Evolutionary conservation across 257 asterid genomes (phyloP).

Genomic region (Gentiana macrophylla): DNA sequence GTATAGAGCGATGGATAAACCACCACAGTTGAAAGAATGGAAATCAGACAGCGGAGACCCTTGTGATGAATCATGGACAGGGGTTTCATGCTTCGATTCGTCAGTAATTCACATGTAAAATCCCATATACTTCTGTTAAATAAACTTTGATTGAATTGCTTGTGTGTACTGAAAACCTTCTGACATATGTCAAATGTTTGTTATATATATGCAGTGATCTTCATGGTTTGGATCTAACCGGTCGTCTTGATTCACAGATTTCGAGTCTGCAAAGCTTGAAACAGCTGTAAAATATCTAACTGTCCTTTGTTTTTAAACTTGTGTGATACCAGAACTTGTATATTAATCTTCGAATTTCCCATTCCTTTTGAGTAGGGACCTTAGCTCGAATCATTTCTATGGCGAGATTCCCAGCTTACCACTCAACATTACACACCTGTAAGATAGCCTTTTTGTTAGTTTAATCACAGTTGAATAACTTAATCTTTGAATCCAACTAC

Average conservation of each 20-base stretch:
- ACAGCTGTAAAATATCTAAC: slow-evolving; percentile 47
- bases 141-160: neutral
- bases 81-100: slow-evolving; percentile 60
- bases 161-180: no score
- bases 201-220: slow-evolving; percentile 44
- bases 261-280: slow-evolving; percentile 47
- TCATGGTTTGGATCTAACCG: slow-evolving; percentile 54
- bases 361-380: slow-evolving; percentile 40
- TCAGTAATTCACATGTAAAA: slow-evolving; percentile 56
- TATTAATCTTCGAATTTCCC: slow-evolving; percentile 4
- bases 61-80: slow-evolving; percentile 69
- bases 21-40: slow-evolving; percentile 60
- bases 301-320: neutral
- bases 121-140: neutral
- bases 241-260: slow-evolving; percentile 52
- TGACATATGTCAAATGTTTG: neutral
- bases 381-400: slow-evolving; percentile 57
- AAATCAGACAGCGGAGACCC: slow-evolving; percentile 71
- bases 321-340: slow-evolving; percentile 1
- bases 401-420: slow-evolving; percentile 74
- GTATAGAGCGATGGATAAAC: slow-evolving; percentile 54
- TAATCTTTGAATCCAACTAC: neutral
- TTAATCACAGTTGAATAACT: neutral
- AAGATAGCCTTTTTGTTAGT: slow-evolving; percentile 26
- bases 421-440: slow-evolving; percentile 59